Percentiles rank a stretch among this genome's conserved stretches.
Conservation (phyloP, 2,329 filamentous ascomycete genomes). For the Arthroderma sp. region DNA sequence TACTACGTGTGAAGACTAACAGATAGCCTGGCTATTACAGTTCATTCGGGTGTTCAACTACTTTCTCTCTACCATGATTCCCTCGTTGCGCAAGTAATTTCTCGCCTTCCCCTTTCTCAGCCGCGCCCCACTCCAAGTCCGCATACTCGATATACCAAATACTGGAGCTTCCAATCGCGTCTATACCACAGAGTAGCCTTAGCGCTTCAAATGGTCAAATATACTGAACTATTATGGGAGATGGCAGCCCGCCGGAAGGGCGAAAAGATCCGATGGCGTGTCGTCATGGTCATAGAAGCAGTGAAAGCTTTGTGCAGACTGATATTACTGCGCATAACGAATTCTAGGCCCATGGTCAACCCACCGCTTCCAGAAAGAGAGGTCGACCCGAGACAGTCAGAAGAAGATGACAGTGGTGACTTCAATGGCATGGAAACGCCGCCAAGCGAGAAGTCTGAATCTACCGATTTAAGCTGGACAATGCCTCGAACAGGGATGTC, state of each 20-base stretch:
- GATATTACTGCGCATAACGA: conserved; percentile 68
- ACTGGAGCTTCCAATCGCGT: conserved; percentile 49
- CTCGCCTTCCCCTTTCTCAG: conserved; percentile 42
- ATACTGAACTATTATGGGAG: conserved; percentile 92
- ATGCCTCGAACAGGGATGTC: conserved; percentile 92
- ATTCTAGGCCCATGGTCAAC: conserved; percentile 67
- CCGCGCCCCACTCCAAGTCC: conserved; percentile 42
- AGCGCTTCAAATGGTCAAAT: conserved; percentile 77
- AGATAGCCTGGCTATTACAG: conserved; percentile 25
- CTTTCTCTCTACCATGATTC: conserved; percentile 88
- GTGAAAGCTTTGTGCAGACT: conserved; percentile 78
- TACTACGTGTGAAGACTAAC: conserved; percentile 11
- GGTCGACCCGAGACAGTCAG: conserved; percentile 51
- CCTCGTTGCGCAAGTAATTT: conserved; percentile 58
- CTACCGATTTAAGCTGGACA: conserved; percentile 51
- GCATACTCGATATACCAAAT: conserved; percentile 52
- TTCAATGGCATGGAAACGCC: conserved; percentile 39
- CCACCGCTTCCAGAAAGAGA: conserved; percentile 81
- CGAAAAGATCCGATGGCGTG: conserved; percentile 68
- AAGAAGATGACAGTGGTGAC: conserved; percentile 41
- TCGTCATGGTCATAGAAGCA: conserved; percentile 71
- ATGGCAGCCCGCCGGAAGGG: conserved; percentile 86
- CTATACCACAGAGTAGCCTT: conserved; percentile 73
- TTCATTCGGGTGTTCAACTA: conserved; percentile 79
- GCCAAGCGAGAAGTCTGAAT: conserved; percentile 28